Evolutionary conservation across 495 filamentous ascomycete genomes (phyloP).

Genomic region (Talaromyces liani): DNA sequence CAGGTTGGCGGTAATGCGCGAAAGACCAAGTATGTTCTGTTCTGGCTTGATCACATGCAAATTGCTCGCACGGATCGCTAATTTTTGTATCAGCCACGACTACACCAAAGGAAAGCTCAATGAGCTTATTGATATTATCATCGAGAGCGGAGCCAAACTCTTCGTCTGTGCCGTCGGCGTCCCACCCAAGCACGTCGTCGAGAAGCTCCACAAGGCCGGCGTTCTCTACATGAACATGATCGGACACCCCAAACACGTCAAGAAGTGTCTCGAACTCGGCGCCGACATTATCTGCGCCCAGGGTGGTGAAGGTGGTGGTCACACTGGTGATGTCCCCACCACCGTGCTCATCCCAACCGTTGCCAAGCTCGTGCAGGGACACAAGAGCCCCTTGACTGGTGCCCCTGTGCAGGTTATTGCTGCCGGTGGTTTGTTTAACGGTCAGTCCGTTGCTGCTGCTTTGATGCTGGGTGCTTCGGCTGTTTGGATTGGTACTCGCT

Average conservation of each 20-base stretch:
- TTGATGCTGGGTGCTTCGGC: slow-evolving; percentile 87
- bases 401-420: slow-evolving; percentile 83
- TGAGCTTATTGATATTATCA: slow-evolving; percentile 85
- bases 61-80: slow-evolving; percentile 8
- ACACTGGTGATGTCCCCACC: slow-evolving; percentile 87
- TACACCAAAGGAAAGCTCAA: slow-evolving; percentile 98
- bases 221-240: slow-evolving; percentile 99
- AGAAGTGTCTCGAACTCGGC: slow-evolving; percentile 84
- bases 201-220: slow-evolving; percentile 77
- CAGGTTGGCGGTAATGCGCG: slow-evolving; percentile 90
- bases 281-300: slow-evolving; percentile 90
- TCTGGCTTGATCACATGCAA: slow-evolving; percentile 10
- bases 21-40: slow-evolving; percentile 74
- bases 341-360: slow-evolving; percentile 86
- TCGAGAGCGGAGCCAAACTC: slow-evolving; percentile 80
- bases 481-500: slow-evolving; percentile 96
- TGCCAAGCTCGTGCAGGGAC: slow-evolving; percentile 69
- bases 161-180: slow-evolving; percentile 98
- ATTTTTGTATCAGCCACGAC: slow-evolving; percentile 67
- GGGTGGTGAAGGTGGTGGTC: slow-evolving; percentile 85
- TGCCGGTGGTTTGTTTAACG: slow-evolving; percentile 91
- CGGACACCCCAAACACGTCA: slow-evolving; percentile 96
- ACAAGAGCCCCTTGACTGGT: slow-evolving; percentile 82
- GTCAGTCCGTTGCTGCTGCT: slow-evolving; percentile 79
- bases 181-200: slow-evolving; percentile 80